phyloP scores from a whole-genome alignment of 257 asterid genomes.

The Nicotiana undulata region DNA sequence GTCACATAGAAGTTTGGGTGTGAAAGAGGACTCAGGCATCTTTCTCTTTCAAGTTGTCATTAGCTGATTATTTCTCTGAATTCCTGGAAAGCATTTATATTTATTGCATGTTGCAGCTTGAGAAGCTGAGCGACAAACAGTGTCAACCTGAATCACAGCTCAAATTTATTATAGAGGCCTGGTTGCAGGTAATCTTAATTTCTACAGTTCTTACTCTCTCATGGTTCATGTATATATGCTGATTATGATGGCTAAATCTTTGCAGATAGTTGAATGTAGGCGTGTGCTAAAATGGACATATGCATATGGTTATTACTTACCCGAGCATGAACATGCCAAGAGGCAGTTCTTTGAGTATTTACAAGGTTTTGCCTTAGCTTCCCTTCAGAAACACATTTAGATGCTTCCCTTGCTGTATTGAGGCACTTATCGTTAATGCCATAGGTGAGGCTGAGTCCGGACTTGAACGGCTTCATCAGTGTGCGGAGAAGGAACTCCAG shows the following conservation, averaged over 20 bases:
- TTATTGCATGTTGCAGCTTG: constrained; percentile 54
- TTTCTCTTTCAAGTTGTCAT: background rate
- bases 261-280: constrained; percentile 93
- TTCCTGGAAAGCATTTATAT: background rate
- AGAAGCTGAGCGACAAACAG: constrained; percentile 78
- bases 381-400: constrained; percentile 5
- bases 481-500: constrained; percentile 91
- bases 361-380: constrained; percentile 48
- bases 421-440: constrained; percentile 14
- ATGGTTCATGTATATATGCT: constrained; percentile 13
- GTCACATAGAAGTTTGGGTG: background rate
- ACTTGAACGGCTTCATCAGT: constrained; percentile 92
- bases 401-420: constrained; percentile 4
- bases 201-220: constrained; percentile 2
- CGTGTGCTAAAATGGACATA: constrained; percentile 94
- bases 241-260: constrained; percentile 2
- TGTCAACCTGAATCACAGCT: constrained; percentile 95
- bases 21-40: background rate
- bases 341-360: constrained; percentile 88
- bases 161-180: constrained; percentile 90
- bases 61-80: background rate
- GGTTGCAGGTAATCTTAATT: constrained; percentile 70
- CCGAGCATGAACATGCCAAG: constrained; percentile 69
- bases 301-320: constrained; percentile 86
- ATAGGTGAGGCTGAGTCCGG: constrained; percentile 97